Conservation (phyloP, 2,329 filamentous ascomycete species). For the Claviceps digitariae region DNA sequence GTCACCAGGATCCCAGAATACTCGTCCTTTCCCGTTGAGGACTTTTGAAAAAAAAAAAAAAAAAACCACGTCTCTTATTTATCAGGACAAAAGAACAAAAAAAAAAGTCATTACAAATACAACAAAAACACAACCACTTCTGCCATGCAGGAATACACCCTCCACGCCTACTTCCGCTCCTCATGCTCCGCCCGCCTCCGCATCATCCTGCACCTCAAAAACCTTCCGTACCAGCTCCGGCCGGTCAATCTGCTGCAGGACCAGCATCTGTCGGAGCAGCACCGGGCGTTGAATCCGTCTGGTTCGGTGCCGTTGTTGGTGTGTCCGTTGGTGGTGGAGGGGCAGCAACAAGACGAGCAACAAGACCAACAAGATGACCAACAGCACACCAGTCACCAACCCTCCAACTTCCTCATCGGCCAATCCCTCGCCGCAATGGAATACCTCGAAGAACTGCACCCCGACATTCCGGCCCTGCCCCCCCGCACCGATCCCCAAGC, state of each 20-base stretch:
- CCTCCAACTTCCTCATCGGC: slow-evolving; percentile 33
- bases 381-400: no score
- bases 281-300: slow-evolving; percentile 38
- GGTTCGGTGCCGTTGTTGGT: slow-evolving; percentile 40
- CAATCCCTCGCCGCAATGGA: slow-evolving; percentile 49
- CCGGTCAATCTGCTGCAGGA: slow-evolving; percentile 40
- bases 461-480: slow-evolving; percentile 32
- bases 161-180: slow-evolving; percentile 50
- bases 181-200: slow-evolving; percentile 49
- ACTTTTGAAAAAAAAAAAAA: no score
- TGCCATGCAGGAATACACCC: slow-evolving; percentile 18
- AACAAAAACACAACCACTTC: not conserved
- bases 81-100: not conserved
- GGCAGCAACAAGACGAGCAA: not conserved
- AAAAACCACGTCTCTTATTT: no score
- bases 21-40: no score
- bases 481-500: slow-evolving; percentile 25
- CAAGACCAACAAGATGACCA: not conserved
- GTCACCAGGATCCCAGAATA: no score
- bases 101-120: not conserved
- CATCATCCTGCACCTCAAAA: slow-evolving; percentile 44
- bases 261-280: slow-evolving; percentile 33
- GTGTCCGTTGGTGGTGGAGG: slow-evolving; percentile 10
- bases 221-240: slow-evolving; percentile 30
- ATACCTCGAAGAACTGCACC: slow-evolving; percentile 44